Base-by-base conservation (phyloP, 495 filamentous ascomycete species). In the Xylaria curta region DNA sequence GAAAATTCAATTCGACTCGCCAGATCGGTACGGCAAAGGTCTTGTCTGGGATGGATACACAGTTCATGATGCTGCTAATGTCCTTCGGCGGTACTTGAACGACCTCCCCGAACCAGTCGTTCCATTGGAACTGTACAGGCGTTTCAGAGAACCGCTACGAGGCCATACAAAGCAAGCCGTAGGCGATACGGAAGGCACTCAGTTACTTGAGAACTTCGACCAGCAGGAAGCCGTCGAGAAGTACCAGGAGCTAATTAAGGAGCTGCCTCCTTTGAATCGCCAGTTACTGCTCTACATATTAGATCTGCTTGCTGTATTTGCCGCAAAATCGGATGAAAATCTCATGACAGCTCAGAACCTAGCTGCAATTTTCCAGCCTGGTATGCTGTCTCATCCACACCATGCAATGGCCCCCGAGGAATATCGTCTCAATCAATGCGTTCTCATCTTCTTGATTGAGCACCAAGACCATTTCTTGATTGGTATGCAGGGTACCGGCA, bases 41-140 rank as follows among this genome's bases (percentile, higher is more conserved):
- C 83, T 98, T 53, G 93, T 98, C 77, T 99, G 96, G 96, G 91
- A 92, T 58, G 96, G 96, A 19, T 99, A 97, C 82, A 99, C 97
- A 0, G 96, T 99, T 19, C 96, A 99, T 82, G 96, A 99, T 88
- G 96, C 96, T 21, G 96, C 96, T 75, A 98, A 98, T 76, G 95
- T 99, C 60, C 88, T 99, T 49, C 90, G 97, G 68, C 90, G 96
- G 71, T 99, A 98, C 77, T 86, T 99, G 68, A 98, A 98, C 80
- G 92, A 96, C 77, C 85, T 99, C 21, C 96, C 91, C 6, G 95
- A 99, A 79, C 96, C 96, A 1, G 97, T 99, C 72, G 95, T 99
- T 19, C 96, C 96, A 3, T 84, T 98, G 54, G 93, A 97, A 76
- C 93, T 97, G 70, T 99, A 99, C 80, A 92, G 94, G 73, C 87